Evolutionary conservation across 352 stramenopile species (phyloP), one percentile per base, ranked within the genome.

Genomic region (Blastocystis sp.): DNA sequence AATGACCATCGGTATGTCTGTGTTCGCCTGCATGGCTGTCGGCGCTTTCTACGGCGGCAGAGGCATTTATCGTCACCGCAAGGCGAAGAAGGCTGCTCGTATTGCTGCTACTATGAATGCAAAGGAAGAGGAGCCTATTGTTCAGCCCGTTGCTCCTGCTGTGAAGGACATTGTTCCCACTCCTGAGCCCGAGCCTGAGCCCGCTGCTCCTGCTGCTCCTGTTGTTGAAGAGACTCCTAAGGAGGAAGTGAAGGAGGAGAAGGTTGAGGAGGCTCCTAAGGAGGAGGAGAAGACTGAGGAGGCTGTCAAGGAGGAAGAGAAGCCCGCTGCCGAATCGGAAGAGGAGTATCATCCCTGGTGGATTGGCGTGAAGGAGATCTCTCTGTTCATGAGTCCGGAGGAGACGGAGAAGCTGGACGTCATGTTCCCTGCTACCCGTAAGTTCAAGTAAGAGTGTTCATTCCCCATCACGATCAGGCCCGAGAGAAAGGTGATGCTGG

Each of bases 271-370:
- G 17, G 34, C 28, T 28, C 56, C 77, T 56, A 19, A 21, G 7
- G n/a, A 56, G 3, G n/a, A 74, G 43, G 41, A 60, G 52, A 53
- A 28, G 11, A 17, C 23, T 69, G 38, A 21, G 5, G 2, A 19
- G 48, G 59, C 60, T 17, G 56, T 53, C 5, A 41, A 34, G 81
- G 59, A n/a, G 10, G 60, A 78, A 53, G 65, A 87, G 40, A 40
- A 53, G n/a, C n/a, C 71, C 59, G 71, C 53, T 28, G n/a, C 41
- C 19, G 38, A 41, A 2, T 60, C 62, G 21, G 64, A 79, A 45
- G 34, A 74, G 62, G 56, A 87, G 65, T 88, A 78, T 21, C 64
- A 88, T 43, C 78, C 78, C 66, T 88, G 78, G 78, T 88, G 64
- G 64, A 53, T 43, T 4, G 78, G 78, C n/a, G 78, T 88, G 45